Evolutionary conservation across 2,329 filamentous ascomycete genomes (phyloP).

Genomic region (Colletotrichum sp.): DNA sequence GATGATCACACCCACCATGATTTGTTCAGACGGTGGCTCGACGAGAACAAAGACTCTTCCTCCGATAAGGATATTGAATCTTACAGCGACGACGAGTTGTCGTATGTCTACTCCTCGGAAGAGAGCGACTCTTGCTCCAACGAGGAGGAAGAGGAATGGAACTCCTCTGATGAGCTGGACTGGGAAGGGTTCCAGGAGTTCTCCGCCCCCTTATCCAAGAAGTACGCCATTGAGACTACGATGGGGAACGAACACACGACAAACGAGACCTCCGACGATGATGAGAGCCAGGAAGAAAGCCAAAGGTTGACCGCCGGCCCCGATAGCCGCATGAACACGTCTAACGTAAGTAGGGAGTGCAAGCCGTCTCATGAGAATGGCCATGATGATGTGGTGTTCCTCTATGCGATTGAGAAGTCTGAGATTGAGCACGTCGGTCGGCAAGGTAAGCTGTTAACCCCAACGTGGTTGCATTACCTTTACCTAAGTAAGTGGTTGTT

Average conservation of each 20-base stretch:
- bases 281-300: background rate
- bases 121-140: background rate
- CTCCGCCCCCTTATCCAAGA: background rate
- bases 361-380: background rate
- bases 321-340: background rate
- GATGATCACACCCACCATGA: background rate
- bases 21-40: background rate
- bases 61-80: background rate
- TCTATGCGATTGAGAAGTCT: background rate
- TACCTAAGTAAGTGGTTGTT: background rate
- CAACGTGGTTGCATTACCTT: background rate
- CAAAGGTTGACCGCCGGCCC: background rate
- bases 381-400: background rate
- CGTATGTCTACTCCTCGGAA: background rate
- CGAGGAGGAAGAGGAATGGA: background rate
- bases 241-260: background rate
- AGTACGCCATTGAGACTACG: background rate
- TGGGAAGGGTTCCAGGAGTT: background rate
- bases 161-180: too few species aligned
- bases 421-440: background rate
- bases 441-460: background rate
- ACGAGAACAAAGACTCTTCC: background rate
- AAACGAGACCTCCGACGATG: background rate
- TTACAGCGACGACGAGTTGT: background rate
- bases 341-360: background rate